These are phyloP conservation scores for Cladophialophora immunda DNA, from an alignment of 2,329 filamentous ascomycete genomes.

Conservation along the genomic window DNA sequence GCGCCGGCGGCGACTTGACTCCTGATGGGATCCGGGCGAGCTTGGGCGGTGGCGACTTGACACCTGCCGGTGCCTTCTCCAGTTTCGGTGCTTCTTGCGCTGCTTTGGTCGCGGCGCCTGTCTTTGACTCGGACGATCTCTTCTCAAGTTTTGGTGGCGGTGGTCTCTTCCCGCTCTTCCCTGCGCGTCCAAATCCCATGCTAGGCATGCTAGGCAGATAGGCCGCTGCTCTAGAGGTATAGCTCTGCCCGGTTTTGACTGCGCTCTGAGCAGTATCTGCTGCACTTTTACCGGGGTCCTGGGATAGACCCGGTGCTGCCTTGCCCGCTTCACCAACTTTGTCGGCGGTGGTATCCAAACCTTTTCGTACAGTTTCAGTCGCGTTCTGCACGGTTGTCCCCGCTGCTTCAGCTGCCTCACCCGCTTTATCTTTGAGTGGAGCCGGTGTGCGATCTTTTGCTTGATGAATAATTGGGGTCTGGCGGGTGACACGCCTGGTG, in stretches of 20 bases:
- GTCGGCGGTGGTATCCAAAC: constrained; percentile 23
- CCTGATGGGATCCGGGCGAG: constrained; percentile 20
- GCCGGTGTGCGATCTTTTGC: constrained; percentile 33
- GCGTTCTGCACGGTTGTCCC: constrained; percentile 35
- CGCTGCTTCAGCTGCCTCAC: constrained; percentile 25
- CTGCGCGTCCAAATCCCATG: constrained; percentile 26
- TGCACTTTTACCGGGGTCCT: neutral
- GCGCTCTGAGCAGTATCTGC: neutral
- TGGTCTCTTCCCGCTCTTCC: constrained; percentile 16
- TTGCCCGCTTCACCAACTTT: constrained; percentile 31
- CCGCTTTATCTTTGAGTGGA: constrained; percentile 26
- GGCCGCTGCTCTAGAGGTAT: constrained; percentile 36
- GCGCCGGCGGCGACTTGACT: constrained; percentile 13
- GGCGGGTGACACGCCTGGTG: constrained; percentile 25
- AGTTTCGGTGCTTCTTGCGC: constrained; percentile 19
- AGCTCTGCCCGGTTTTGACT: constrained; percentile 32
- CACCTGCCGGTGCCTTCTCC: constrained; percentile 18
- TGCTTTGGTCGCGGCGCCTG: constrained; percentile 5
- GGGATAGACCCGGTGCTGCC: constrained; percentile 1
- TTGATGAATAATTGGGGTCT: constrained; percentile 37
- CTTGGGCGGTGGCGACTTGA: constrained; percentile 27
- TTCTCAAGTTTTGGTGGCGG: constrained; percentile 32
- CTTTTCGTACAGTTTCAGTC: constrained; percentile 29
- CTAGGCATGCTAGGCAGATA: constrained; percentile 35
- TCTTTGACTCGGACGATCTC: constrained; percentile 21